Evolutionary conservation across 2,329 filamentous ascomycete genomes (phyloP).

Genomic region (Colletotrichum lindemuthianum): DNA sequence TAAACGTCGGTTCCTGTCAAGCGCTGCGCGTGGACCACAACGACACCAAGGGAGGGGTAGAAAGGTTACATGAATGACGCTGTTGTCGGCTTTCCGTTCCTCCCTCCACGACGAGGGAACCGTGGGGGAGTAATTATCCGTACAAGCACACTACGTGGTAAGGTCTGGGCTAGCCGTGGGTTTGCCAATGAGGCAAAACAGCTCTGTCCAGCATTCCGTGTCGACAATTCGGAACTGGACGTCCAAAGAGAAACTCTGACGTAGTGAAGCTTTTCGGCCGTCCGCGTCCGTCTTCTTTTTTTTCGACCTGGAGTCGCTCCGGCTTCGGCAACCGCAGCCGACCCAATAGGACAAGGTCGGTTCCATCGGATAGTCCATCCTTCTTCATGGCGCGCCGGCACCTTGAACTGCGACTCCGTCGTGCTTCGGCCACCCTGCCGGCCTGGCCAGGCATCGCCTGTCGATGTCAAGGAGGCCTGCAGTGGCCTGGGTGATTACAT

Average conservation of each 20-base stretch:
- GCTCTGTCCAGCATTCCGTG: not conserved
- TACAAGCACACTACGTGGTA: not conserved
- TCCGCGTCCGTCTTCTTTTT: not conserved
- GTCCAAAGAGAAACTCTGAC: constrained; percentile 12
- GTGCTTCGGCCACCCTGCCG: constrained; percentile 26
- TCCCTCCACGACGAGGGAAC: not conserved
- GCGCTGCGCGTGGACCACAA: not conserved
- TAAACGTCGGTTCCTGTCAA: constrained; percentile 10
- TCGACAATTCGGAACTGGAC: constrained; percentile 2
- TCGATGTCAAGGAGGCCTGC: constrained; percentile 25
- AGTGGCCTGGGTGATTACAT: constrained; percentile 33
- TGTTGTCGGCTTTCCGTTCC: constrained; percentile 16
- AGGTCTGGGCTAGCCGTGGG: not conserved
- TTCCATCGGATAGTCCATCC: not conserved
- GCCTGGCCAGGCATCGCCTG: constrained; percentile 26
- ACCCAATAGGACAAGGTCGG: constrained; percentile 5
- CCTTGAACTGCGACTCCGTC: constrained; percentile 3
- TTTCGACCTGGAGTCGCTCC: constrained; percentile 10
- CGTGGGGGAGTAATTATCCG: not conserved
- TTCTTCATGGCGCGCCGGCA: not conserved
- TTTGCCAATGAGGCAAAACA: no score
- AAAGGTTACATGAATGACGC: constrained; percentile 35
- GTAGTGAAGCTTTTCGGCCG: constrained; percentile 24
- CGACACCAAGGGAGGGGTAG: not conserved
- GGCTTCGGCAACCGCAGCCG: constrained; percentile 4